phyloP scores from a whole-genome alignment of 2,329 filamentous ascomycete genomes.

The Amesomyces nigricolor region DNA sequence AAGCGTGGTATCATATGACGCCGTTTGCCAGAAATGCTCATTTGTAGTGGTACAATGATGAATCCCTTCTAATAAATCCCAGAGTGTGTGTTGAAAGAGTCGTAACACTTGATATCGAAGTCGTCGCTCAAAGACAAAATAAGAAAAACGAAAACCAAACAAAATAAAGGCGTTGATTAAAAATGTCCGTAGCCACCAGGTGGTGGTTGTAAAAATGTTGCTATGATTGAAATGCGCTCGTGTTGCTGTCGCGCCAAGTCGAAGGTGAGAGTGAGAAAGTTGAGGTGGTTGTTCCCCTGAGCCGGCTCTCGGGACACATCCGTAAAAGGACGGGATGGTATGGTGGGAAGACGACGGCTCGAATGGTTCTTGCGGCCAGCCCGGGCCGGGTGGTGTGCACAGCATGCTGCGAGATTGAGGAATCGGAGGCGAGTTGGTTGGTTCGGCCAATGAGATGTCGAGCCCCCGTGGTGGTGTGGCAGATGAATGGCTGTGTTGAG shows the following conservation, averaged over 20 bases:
- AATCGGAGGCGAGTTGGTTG: background rate
- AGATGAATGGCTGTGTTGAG: conserved; percentile 14
- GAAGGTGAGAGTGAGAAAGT: conserved; percentile 16
- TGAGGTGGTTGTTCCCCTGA: conserved; percentile 17
- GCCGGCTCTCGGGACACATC: conserved; percentile 23
- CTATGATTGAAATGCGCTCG: conserved; percentile 13
- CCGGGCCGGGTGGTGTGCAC: conserved; percentile 10
- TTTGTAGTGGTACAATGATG: conserved; percentile 12
- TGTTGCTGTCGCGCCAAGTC: conserved; percentile 7
- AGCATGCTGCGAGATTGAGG: conserved; percentile 11
- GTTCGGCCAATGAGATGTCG: conserved; percentile 15
- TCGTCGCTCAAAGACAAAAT: conserved; percentile 22
- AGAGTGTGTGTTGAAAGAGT: conserved; percentile 11
- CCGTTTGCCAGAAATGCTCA: conserved; percentile 18
- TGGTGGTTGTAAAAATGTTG: conserved; percentile 25
- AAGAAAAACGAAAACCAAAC: conserved; percentile 13
- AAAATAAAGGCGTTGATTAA: conserved; percentile 25
- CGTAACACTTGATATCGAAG: conserved; percentile 19
- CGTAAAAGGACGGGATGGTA: conserved; percentile 10
- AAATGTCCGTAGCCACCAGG: conserved; percentile 20
- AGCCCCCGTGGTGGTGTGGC: conserved; percentile 3
- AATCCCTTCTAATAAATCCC: conserved; percentile 6
- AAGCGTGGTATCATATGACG: conserved; percentile 19
- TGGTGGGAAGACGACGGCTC: background rate
- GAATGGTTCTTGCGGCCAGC: conserved; percentile 1